phyloP scores from a whole-genome alignment of 225 moss, liverwort and hornwort species.

The Neckera pumila region DNA sequence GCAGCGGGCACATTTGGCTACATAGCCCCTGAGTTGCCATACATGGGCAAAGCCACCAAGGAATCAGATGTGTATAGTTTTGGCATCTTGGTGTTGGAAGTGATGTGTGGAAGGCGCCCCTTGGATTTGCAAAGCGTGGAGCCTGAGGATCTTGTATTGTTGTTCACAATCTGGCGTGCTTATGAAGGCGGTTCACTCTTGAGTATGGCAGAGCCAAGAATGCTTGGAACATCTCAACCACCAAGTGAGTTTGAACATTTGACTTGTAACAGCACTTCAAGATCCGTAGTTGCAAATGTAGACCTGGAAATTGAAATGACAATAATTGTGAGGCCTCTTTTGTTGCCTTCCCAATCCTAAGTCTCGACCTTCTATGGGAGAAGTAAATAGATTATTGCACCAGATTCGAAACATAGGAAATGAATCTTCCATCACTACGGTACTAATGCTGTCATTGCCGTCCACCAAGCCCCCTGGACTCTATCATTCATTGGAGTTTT shows the following conservation, averaged over 20 bases:
- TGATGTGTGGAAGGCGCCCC: neutral
- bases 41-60: neutral
- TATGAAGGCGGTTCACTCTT: neutral
- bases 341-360: neutral
- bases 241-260: neutral
- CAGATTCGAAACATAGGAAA: neutral
- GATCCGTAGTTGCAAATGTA: neutral
- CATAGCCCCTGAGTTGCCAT: neutral
- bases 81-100: too few species aligned
- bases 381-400: neutral
- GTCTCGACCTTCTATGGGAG: neutral
- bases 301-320: neutral
- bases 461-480: neutral
- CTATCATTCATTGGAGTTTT: neutral
- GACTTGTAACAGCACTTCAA: neutral
- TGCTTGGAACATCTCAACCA: neutral
- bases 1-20: neutral
- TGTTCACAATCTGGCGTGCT: neutral
- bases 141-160: neutral
- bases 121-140: neutral
- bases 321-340: neutral
- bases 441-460: neutral
- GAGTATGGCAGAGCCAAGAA: neutral
- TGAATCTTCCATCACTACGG: rapidly evolving
- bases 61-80: neutral